Evolutionary conservation across 495 filamentous ascomycete genomes (phyloP).

Genomic region (Viridothelium virens): DNA sequence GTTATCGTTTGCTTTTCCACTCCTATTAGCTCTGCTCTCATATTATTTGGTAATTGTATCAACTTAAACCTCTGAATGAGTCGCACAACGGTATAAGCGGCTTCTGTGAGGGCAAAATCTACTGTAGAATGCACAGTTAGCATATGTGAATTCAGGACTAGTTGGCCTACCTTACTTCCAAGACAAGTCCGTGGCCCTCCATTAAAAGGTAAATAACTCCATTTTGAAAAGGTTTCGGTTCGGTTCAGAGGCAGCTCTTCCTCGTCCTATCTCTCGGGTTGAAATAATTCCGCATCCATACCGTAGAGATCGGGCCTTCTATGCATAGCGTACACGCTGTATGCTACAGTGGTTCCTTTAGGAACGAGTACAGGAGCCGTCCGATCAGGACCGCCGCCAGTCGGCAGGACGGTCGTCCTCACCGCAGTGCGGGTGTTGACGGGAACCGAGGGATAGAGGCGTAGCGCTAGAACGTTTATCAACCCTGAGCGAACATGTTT

Average conservation of each 20-base stretch:
- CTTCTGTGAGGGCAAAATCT: conserved; percentile 35
- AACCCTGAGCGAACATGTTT: not conserved
- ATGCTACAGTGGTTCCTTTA: conserved; percentile 27
- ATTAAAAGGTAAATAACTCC: conserved; percentile 40
- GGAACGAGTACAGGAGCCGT: conserved; percentile 29
- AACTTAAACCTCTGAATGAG: conserved; percentile 20
- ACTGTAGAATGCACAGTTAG: conserved; percentile 13
- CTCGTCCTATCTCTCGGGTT: conserved; percentile 34
- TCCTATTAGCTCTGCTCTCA: conserved; percentile 24
- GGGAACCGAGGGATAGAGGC: conserved; percentile 33
- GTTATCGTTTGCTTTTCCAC: conserved; percentile 32
- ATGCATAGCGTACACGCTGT: conserved; percentile 31
- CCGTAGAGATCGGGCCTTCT: conserved; percentile 32
- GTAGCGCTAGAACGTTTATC: conserved; percentile 18
- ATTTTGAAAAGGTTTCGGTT: conserved; percentile 26
- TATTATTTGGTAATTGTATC: conserved; percentile 28
- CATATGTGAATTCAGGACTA: conserved; percentile 13
- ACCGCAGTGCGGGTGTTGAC: conserved; percentile 29
- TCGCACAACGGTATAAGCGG: conserved; percentile 29
- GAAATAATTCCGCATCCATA: conserved; percentile 32
- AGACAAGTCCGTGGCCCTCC: conserved; percentile 37
- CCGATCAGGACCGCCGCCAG: conserved; percentile 32
- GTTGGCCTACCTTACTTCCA: conserved; percentile 16
- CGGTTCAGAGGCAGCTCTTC: conserved; percentile 19
- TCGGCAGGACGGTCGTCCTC: conserved; percentile 32